Evolutionary conservation across 2,329 filamentous ascomycete species (phyloP).

Genomic region (Dothistroma septosporum): DNA sequence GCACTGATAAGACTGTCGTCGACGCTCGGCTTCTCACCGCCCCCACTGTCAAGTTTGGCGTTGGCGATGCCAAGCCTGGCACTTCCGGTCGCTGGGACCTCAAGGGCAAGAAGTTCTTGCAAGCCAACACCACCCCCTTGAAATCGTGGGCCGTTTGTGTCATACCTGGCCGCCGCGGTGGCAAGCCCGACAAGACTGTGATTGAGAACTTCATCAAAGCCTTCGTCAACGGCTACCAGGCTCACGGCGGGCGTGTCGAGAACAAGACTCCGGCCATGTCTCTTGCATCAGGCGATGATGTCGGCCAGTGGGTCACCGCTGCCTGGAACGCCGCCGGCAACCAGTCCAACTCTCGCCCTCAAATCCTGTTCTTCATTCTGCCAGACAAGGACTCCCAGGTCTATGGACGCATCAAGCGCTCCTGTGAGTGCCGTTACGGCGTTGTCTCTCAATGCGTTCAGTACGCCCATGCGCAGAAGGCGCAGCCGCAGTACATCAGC

Average conservation of each 20-base stretch:
- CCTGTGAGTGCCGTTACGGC: constrained; percentile 78
- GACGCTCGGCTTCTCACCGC: constrained; percentile 67
- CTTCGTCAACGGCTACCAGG: constrained; percentile 59
- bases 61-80: constrained; percentile 54
- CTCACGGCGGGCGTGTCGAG: constrained; percentile 57
- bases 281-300: constrained; percentile 34
- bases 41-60: constrained; percentile 66
- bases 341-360: constrained; percentile 55
- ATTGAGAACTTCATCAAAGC: constrained; percentile 54
- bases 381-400: constrained; percentile 64
- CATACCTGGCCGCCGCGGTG: constrained; percentile 54
- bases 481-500: constrained; percentile 77
- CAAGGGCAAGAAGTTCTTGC: constrained; percentile 71
- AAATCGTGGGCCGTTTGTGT: constrained; percentile 71
- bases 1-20: constrained; percentile 55
- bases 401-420: constrained; percentile 87
- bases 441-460: constrained; percentile 81
- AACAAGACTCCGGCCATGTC: constrained; percentile 44
- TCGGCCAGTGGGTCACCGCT: constrained; percentile 31
- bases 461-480: constrained; percentile 62
- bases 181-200: constrained; percentile 40
- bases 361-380: constrained; percentile 77
- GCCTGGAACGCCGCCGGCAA: constrained; percentile 55
- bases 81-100: constrained; percentile 80
- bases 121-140: constrained; percentile 56